These are phyloP conservation scores for Zygosaccharomyces pseudobailii DNA, from an alignment of 1,139 yeast genomes.

Conservation along the genomic window DNA sequence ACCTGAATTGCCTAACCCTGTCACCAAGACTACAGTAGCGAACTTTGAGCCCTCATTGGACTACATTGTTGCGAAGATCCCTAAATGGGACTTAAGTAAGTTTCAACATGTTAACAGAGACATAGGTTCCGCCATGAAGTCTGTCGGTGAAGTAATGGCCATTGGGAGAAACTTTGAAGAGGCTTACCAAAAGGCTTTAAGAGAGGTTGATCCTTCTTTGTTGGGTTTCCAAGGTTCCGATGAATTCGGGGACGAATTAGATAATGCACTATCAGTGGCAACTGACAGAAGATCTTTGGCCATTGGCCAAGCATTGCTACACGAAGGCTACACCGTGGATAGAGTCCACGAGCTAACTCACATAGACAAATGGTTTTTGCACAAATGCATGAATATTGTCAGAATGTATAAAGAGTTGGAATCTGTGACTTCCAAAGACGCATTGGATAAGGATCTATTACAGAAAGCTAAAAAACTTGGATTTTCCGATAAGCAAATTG, in stretches of 20 bases:
- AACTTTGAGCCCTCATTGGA: conserved; percentile 96
- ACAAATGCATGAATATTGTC: conserved; percentile 87
- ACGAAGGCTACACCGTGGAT: conserved; percentile 87
- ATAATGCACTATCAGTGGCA: conserved; percentile 77
- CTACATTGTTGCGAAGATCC: conserved; percentile 94
- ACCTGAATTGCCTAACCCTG: conserved; percentile 94
- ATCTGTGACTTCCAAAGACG: conserved; percentile 49
- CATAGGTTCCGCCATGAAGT: conserved; percentile 94
- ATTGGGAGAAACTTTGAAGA: conserved; percentile 98
- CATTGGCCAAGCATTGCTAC: conserved; percentile 91
- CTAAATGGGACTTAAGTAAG: conserved; percentile 96
- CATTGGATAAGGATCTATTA: conserved; percentile 64
- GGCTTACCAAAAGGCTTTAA: conserved; percentile 94
- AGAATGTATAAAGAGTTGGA: conserved; percentile 81
- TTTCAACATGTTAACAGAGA: conserved; percentile 92
- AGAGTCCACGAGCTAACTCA: conserved; percentile 84
- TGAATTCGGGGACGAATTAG: conserved; percentile 58
- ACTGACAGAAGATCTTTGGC: conserved; percentile 98
- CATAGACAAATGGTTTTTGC: conserved; percentile 93
- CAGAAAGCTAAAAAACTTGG: conserved; percentile 87
- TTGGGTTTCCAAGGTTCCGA: conserved; percentile 90
- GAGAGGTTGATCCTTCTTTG: conserved; percentile 91
- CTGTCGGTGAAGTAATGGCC: conserved; percentile 99
- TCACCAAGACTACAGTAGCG: conserved; percentile 92
- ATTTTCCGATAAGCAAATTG: conserved; percentile 92